phyloP scores from a whole-genome alignment of 139 green algal species.

The Tetratostichococcus sp. region DNA sequence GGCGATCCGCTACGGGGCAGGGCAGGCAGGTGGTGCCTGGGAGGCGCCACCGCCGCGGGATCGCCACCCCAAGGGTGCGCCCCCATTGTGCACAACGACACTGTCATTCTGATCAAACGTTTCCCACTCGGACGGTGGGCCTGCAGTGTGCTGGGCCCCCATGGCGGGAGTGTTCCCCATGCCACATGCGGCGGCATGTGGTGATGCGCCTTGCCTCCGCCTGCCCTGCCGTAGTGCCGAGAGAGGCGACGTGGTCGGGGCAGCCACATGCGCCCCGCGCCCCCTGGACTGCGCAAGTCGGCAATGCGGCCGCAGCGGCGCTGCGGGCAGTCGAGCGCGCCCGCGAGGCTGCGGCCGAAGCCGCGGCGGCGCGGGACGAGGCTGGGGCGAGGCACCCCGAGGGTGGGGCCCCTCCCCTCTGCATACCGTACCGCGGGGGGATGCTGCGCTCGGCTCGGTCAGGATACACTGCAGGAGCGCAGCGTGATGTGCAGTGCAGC shows the following conservation, averaged over 20 bases:
- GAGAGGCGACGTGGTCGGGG: not conserved
- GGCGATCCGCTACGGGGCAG: conserved; percentile 12
- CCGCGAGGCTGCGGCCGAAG: too few species aligned
- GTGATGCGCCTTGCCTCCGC: not conserved
- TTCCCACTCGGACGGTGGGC: too few species aligned
- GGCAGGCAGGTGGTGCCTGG: not conserved
- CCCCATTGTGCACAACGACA: too few species aligned
- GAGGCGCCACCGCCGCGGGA: conserved; percentile 12
- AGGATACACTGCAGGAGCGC: not conserved
- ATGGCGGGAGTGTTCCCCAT: too few species aligned
- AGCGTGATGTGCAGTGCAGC: not conserved
- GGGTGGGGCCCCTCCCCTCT: not conserved
- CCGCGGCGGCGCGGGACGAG: not conserved
- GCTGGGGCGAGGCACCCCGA: not conserved
- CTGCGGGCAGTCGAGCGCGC: not conserved
- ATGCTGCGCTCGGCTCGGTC: too few species aligned
- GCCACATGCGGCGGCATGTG: too few species aligned
- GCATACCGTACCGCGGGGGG: not conserved
- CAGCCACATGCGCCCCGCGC: not conserved
- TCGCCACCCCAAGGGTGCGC: conserved; percentile 23
- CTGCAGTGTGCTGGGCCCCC: too few species aligned
- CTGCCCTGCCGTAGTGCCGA: not conserved
- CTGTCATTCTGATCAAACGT: too few species aligned
- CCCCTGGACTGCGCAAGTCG: not conserved
- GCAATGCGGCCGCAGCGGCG: not conserved